Base-by-base conservation (phyloP, 495 filamentous ascomycete species). In the Hypoxylon trugodes region DNA sequence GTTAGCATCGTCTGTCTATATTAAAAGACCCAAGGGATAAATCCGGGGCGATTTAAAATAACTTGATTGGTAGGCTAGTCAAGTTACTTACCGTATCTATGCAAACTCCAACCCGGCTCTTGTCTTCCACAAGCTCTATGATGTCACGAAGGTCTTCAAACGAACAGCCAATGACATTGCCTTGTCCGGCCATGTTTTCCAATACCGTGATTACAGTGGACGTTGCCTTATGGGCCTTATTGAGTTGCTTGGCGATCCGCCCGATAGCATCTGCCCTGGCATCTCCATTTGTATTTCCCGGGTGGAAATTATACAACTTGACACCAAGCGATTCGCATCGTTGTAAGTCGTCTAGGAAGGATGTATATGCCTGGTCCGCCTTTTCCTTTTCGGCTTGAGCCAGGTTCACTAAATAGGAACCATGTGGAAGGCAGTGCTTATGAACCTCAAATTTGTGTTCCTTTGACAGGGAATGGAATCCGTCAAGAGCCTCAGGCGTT, bases 351-450 rank as follows among this genome's bases (percentile, higher is more conserved):
- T 98, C 93, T 18, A 96, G 58, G 75, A 98, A 98, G 40, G 86
- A 83, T 38, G 81, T 80, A 70, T 96, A 97, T 8, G 91, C 93
- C 74, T 97, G 91, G n/a, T 86, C 83, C 15, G 92, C 88, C 69
- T 95, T 96, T 15, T 80, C 82, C 24, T 83, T 73, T 66, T 97
- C 92, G 12, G 83, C 78, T 69, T 96, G 90, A 1, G 95, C 95
- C 22, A 98, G 87, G 71, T 98, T 98, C 64, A 98, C 91, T 9
- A 98, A 87, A 72, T 98, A 98, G 2, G 91, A 96, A 37, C 94
- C 95, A 72, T 98, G 95, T 0, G 95, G 95, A 1, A 98, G 81
- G 46, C 93, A 79, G 67, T 91, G 87, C 28, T 76, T 82, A 79
- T 70, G 74, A 10, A 86, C 83, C 69, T 96, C 86, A 73, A 94